Evolutionary conservation across 495 filamentous ascomycete genomes (phyloP), one percentile per base, ranked within the genome.

Genomic region (Podospora anserina): DNA sequence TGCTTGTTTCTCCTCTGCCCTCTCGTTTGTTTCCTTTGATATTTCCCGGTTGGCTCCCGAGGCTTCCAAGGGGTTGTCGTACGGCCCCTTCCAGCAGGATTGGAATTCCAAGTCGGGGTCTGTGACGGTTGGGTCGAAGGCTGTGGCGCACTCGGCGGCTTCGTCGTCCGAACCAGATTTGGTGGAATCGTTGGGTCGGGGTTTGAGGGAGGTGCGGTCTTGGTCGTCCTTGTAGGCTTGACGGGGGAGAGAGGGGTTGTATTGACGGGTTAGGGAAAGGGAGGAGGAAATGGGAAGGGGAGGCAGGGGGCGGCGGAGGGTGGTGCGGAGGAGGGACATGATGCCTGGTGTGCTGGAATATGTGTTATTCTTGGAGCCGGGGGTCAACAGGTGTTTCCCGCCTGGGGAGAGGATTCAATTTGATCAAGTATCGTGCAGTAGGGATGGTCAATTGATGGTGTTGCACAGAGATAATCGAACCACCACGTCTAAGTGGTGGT

Each of bases 201-300:
- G 82, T 60, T 79, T 81, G 58, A 84, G 67, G 4, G 76, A 75
- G 34, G 80, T 71, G 39, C 82, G 80, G 72, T 83, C 80, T 71
- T 78, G 75, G 65, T 77, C 70, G 49, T 81, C 77, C 59, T 81
- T 81, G 71, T 77, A 79, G 6, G 78, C 71, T 2, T 30, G 9
- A 18, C 64, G 27, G 13, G 53, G 34, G 3, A 69, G 15, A 0
- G 75, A 72, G 27, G 71, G 67, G 69, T 79, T 79, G 67, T 70
- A 70, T 23, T 61, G 61, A 3, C 59, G 19, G 5, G 19, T 4
- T 11, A 2, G 20, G 0, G 18, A n/a, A 19, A 1, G 26, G 0
- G 32, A 2, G 6, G 61, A 34, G 16, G 32, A 26, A 23, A 20
- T 1, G 61, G 30, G 27, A 18, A n/a, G 20, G 44, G 65, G 34